phyloP scores from a whole-genome alignment of 495 filamentous ascomycete species.

The Neurospora sp. region DNA sequence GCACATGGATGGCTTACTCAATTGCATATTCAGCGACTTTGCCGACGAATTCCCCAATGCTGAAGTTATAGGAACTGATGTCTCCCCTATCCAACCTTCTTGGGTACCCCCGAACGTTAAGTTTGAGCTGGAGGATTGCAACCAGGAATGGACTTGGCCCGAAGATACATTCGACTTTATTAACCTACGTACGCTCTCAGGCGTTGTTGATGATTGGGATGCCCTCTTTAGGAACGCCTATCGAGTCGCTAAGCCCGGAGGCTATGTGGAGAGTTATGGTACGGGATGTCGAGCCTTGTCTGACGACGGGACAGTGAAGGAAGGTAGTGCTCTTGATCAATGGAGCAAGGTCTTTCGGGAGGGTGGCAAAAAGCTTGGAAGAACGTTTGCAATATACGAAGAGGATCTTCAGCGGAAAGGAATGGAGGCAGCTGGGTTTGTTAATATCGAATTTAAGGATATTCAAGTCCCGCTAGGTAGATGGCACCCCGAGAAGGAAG shows the following conservation, averaged over 20 bases:
- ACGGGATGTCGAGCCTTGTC: conserved; percentile 7
- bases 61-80: conserved; percentile 50
- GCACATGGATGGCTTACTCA: neutral
- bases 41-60: conserved; percentile 40
- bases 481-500: neutral
- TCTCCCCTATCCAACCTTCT: conserved; percentile 44
- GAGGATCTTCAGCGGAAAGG: conserved; percentile 40
- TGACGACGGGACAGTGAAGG: conserved; percentile 15
- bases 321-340: conserved; percentile 21
- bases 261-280: conserved; percentile 17
- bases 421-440: conserved; percentile 49
- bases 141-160: conserved; percentile 39
- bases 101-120: conserved; percentile 37
- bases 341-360: conserved; percentile 19
- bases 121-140: conserved; percentile 48
- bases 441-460: conserved; percentile 33
- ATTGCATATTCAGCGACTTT: conserved; percentile 6
- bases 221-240: conserved; percentile 26
- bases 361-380: conserved; percentile 7
- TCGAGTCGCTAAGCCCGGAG: conserved; percentile 27
- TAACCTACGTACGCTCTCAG: conserved; percentile 44
- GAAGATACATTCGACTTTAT: conserved; percentile 51
- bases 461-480: conserved; percentile 7
- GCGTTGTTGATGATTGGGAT: conserved; percentile 48
- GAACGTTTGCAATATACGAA: conserved; percentile 5